Evolutionary conservation across 139 green algal species (phyloP).

Genomic region (Dunaliella primolecta): DNA sequence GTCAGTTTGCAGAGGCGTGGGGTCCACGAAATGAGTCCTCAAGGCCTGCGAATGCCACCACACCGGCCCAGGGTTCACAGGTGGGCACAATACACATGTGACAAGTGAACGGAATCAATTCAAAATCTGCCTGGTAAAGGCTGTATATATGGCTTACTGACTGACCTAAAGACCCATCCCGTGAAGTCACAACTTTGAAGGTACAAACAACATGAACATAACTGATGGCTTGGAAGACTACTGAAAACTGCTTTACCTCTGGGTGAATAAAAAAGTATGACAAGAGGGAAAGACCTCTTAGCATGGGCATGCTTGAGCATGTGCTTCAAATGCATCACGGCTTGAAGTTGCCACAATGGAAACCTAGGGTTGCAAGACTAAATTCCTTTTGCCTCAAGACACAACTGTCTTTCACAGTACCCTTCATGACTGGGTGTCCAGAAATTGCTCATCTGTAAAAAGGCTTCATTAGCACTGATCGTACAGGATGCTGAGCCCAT

Average conservation of each 20-base stretch:
- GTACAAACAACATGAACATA: neutral
- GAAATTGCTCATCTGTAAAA: neutral
- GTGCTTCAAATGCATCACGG: neutral
- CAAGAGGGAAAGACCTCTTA: no score
- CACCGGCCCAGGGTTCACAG: no score
- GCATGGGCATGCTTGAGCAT: neutral
- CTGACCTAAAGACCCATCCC: no score
- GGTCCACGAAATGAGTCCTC: no score
- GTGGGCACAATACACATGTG: no score
- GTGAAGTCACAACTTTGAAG: neutral
- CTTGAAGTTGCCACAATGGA: neutral
- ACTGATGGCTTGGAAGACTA: neutral
- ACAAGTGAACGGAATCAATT: no score
- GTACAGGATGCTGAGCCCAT: neutral
- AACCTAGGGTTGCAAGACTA: neutral
- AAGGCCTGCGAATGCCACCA: no score
- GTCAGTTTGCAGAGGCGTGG: no score
- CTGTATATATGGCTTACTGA: no score
- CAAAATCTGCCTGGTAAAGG: no score
- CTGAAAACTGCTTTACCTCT: no score
- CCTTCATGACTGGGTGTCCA: neutral
- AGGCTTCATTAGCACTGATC: neutral
- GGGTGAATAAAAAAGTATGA: neutral
- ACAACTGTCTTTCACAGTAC: neutral
- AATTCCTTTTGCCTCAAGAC: neutral